Percentiles rank a stretch among this genome's conserved stretches.
Conservation (phyloP, 1,284 basidiomycete species). For the Pterulicium gracile region DNA sequence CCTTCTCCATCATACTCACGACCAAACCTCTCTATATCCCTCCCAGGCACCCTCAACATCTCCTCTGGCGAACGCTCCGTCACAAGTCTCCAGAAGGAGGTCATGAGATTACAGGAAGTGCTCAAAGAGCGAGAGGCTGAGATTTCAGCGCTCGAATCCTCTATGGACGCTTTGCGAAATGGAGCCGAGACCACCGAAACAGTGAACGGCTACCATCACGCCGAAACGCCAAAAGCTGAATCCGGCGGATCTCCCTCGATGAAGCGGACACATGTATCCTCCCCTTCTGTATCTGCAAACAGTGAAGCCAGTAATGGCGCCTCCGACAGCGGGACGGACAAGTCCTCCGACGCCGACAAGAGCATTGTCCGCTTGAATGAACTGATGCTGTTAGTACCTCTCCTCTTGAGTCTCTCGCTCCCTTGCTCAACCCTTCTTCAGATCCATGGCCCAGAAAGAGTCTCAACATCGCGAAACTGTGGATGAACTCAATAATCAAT, state of each 20-base stretch:
- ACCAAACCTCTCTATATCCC: slow-evolving; percentile 53
- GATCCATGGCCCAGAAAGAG: slow-evolving; percentile 93
- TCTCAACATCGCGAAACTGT: slow-evolving; percentile 72
- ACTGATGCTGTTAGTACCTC: slow-evolving; percentile 64
- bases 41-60: slow-evolving; percentile 28
- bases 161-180: background rate
- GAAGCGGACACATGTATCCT: no score
- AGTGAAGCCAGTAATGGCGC: no score
- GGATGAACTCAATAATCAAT: slow-evolving; percentile 56
- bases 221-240: slow-evolving; percentile 10
- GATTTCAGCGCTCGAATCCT: slow-evolving; percentile 45
- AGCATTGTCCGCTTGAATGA: slow-evolving; percentile 71
- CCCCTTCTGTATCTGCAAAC: no score
- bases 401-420: slow-evolving; percentile 6
- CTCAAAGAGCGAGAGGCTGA: slow-evolving; percentile 82
- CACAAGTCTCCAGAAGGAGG: slow-evolving; percentile 82
- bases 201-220: background rate
- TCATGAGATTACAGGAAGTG: slow-evolving; percentile 83
- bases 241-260: no score
- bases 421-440: slow-evolving; percentile 18
- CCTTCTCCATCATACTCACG: slow-evolving; percentile 21
- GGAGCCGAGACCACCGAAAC: background rate
- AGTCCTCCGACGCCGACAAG: slow-evolving; percentile 47
- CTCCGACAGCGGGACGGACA: slow-evolving; percentile 21
- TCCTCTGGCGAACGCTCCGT: slow-evolving; percentile 58